phyloP scores from a whole-genome alignment of 108 stramenopile genomes.

The Nitzschia putrida region DNA sequence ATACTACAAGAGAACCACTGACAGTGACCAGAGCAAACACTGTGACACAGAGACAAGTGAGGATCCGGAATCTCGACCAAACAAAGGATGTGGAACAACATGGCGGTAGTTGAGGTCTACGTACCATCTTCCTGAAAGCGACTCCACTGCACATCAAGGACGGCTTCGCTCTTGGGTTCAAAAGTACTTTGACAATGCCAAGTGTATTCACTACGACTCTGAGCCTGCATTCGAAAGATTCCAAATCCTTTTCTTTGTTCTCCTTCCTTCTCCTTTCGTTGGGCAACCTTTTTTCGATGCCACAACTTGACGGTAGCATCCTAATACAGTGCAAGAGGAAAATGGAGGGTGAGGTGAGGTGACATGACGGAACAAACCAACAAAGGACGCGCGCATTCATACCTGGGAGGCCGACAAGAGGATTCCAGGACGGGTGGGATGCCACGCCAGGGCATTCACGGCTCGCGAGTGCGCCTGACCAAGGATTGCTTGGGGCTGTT shows the following conservation, averaged over 20 bases:
- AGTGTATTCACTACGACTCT: neutral
- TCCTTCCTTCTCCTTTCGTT: neutral
- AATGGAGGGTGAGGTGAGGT: neutral
- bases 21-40: slow-evolving; percentile 81
- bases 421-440: slow-evolving; percentile 64
- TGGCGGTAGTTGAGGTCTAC: neutral
- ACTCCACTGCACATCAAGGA: slow-evolving; percentile 82
- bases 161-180: slow-evolving; percentile 77
- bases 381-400: slow-evolving; percentile 4
- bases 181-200: slow-evolving; percentile 46
- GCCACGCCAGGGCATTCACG: slow-evolving; percentile 80
- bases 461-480: slow-evolving; percentile 68
- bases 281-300: slow-evolving; percentile 15
- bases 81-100: neutral
- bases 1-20: slow-evolving; percentile 70
- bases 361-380: neutral
- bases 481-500: slow-evolving; percentile 75
- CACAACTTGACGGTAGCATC: slow-evolving; percentile 40
- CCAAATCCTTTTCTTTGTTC: slow-evolving; percentile 20
- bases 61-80: neutral
- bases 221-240: neutral
- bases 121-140: slow-evolving; percentile 60
- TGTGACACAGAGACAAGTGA: neutral
- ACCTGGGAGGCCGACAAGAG: slow-evolving; percentile 74
- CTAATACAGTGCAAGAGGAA: neutral